Base-by-base conservation (phyloP, 192 early-diverging fungal genomes). In the Coemansia sp. region DNA sequence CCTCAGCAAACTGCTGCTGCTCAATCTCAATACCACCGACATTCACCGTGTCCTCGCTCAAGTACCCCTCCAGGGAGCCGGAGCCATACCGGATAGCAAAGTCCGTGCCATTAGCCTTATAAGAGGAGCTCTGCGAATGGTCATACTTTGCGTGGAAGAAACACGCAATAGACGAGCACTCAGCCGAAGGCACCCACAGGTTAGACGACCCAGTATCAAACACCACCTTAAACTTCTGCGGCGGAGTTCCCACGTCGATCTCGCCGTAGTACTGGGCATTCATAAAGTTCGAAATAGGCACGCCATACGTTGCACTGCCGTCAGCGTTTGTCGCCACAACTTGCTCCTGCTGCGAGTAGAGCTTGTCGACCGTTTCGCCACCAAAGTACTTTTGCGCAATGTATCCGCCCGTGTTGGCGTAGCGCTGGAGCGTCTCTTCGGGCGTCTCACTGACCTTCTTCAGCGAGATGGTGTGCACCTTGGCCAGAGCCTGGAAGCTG, bases 221-320 rank as follows among this genome's bases (percentile, higher is more conserved):
- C 42, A 96, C 91, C 36, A 96, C 95, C 61, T 90, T 90, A 86
- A 98, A 98, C 9, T 85, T 90, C 83, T 98, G 96, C 31, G 91
- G 84, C 22, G 97, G 97, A 20, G 93, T 93, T 8, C 94, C 96
- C 54, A 96, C 66, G 33, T 83, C 83, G 74, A 97, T 91, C 49
- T 96, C 93, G 22, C 96, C 96, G 74, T 91, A 99, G 86, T 98
- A 99, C 88, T 93, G 92, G 3, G 96, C 97, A 68, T 99, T 97
- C 94, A 94, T 92, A 77, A 90, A 96, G 87, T 97, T 93, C 42
- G 93, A 91, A 22, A 95, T 86, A 31, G 95, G 94, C 44, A 95
- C 88, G 33, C 91, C 92, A 46, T 89, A 90, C 10, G 86, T 63
- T 20, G 86, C 84, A 4, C 75, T 80, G 71, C 89, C 89, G 41